These are phyloP conservation scores for Blastobotrys niveus DNA, from an alignment of 1,139 yeast species.

Conservation along the genomic window DNA sequence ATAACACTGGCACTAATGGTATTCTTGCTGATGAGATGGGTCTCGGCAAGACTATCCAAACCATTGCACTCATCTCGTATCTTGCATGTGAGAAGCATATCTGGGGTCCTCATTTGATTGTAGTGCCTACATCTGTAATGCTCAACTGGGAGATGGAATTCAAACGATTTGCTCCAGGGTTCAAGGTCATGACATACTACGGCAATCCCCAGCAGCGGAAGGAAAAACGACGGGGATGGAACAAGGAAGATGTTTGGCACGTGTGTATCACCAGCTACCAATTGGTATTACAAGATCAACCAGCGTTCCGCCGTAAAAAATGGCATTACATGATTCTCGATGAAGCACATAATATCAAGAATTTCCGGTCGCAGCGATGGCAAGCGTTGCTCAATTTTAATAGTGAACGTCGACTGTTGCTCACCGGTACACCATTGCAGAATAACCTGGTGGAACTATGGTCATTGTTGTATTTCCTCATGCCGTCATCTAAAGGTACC, in stretches of 20 bases:
- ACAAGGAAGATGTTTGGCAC: constrained; percentile 91
- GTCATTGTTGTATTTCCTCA: constrained; percentile 86
- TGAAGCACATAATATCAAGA: constrained; percentile 97
- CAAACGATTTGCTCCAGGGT: constrained; percentile 96
- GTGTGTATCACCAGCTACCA: constrained; percentile 97
- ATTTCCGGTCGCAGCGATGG: constrained; percentile 95
- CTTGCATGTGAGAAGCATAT: constrained; percentile 88
- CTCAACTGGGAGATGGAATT: constrained; percentile 99
- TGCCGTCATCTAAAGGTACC: constrained; percentile 79
- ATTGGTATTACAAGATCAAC: constrained; percentile 92
- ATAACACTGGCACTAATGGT: constrained; percentile 90
- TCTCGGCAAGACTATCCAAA: constrained; percentile 93
- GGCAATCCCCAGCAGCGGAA: constrained; percentile 98
- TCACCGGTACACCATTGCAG: constrained; percentile 95
- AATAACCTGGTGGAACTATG: constrained; percentile 88
- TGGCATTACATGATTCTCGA: constrained; percentile 98
- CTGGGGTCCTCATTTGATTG: constrained; percentile 97
- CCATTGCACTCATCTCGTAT: constrained; percentile 79
- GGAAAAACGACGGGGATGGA: constrained; percentile 96
- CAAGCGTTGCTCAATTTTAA: constrained; percentile 90
- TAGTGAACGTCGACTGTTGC: constrained; percentile 74
- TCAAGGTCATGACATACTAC: constrained; percentile 89
- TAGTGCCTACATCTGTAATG: constrained; percentile 98
- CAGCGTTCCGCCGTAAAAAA: constrained; percentile 80
- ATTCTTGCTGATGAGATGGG: constrained; percentile 99